Base-by-base conservation (phyloP, 306 rosid species). In the Lathyrus aphaca region DNA sequence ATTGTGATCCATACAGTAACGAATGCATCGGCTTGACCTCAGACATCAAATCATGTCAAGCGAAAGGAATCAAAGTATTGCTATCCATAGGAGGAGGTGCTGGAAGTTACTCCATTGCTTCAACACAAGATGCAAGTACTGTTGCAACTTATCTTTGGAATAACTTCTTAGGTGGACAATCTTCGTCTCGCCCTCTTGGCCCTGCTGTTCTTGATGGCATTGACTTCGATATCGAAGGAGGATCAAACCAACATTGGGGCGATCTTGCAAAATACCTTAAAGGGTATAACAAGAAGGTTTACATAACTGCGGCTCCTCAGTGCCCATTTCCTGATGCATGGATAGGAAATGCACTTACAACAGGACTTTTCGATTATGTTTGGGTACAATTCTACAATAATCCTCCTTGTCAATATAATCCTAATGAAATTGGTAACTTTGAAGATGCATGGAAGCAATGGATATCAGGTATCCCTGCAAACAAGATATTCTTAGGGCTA, bases 101-200 rank as follows among this genome's bases (percentile, higher is more conserved):
- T 8, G 82, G 86, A 12, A 74, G 76, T 70, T 77, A 80, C 77
- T 61, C 51, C 18, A 68, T 79, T 63, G 16, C 69, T 38, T 80
- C 82, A 3, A 32, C 60, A 2, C 73, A 77, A 10, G 85, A 85
- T 63, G 77, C 81, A 3, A 45, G 10, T 0, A 2, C 49, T 13
- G 78, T 54, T 10, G 84, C 84, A n/a, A 67, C 76, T 25, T 76
- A 81, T 46, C 78, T 76, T 14, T 81, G 84, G 84, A 74, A 83
- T 27, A 83, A 80, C 80, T 83, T 80, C 73, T 48, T 82, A 17
- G 85, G 86, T 2, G 86, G 86, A 6, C 10, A 55, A 0, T 82
- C 86, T 1, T 30, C 66, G 0, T 71, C 83, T 10, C 73, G 83
- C 4, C 89, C 89, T 8, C 65, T 82, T 0, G 86, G 89, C n/a